Base-by-base conservation (phyloP, 2,329 filamentous ascomycete species). In the Claviceps capensis region DNA sequence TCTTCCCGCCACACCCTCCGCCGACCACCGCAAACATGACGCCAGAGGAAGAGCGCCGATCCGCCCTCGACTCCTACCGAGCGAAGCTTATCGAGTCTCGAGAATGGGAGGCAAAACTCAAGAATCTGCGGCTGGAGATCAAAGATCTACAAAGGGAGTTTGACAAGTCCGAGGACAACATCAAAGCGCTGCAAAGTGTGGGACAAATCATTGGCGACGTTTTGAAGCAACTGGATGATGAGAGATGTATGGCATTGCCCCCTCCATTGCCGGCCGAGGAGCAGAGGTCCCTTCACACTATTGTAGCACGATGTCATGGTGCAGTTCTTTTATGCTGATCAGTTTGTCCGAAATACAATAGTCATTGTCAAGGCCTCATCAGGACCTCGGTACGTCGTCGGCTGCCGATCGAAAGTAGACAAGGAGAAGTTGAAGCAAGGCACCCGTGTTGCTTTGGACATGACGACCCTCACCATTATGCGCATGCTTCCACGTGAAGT, bases 391-490 rank as follows among this genome's bases (percentile, higher is more conserved):
- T 98, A 98, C 72, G 94, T 98, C 54, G 93, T 98, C 61, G 93
- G 93, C 54, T 98, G 93, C 75, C 85, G 93, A 63, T 96, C 90
- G 56, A 98, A 98, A 72, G 93, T 98, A 64, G 93, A 98, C 76
- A 96, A 94, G 74, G 75, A 77, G 56, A 97, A 96, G 77, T 75
- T 98, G 67, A 98, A 97, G 79, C 93, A 98, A 72, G 94, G 94
- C 62, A 96, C 91, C 30, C 88, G 93, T 64, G 93, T 98, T 52
- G 91, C 93, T 37, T 83, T 98, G 54, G 93, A 98, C 65, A 98
- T 98, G 93, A 98, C 93, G 49, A 98, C 93, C 19, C 85, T 98
- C 60, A 98, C 93, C 55, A 98, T 98, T 71, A 98, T 98, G 93
- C 88, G 93, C 64, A 98, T 98, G 93, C 78, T 98, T 47, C 94